A percentile compares a stretch with the other conserved stretches of the same genome.
Evolutionary conservation across 2,329 filamentous ascomycete genomes (phyloP).

Genomic region (Aspergillus fructus): DNA sequence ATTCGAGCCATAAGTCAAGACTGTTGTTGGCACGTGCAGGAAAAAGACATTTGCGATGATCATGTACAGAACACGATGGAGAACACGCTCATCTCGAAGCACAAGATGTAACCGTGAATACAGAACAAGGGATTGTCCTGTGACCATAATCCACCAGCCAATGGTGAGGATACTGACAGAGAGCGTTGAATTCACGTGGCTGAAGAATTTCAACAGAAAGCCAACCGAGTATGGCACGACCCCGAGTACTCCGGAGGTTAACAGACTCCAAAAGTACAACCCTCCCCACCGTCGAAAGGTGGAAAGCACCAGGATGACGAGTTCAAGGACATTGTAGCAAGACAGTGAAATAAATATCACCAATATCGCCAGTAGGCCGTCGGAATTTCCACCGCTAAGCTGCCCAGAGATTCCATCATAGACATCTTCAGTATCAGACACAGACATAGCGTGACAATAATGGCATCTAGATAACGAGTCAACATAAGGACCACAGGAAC

Average conservation of each 20-base stretch:
- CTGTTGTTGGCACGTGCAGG: slow-evolving; percentile 54
- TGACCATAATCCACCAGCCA: slow-evolving; percentile 62
- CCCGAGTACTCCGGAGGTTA: slow-evolving; percentile 42
- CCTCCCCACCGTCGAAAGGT: slow-evolving; percentile 42
- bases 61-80: slow-evolving; percentile 55
- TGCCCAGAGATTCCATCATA: slow-evolving; percentile 32
- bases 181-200: slow-evolving; percentile 27
- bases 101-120: slow-evolving; percentile 64
- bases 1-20: slow-evolving; percentile 53
- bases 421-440: slow-evolving; percentile 18
- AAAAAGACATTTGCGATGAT: slow-evolving; percentile 57
- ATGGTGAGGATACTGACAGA: slow-evolving; percentile 48
- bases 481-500: background rate
- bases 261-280: slow-evolving; percentile 29
- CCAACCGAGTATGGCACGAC: slow-evolving; percentile 42
- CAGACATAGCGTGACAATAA: background rate
- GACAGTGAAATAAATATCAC: slow-evolving; percentile 40
- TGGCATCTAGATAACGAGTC: background rate
- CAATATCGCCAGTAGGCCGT: slow-evolving; percentile 24
- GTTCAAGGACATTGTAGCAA: slow-evolving; percentile 49
- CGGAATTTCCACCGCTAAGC: slow-evolving; percentile 23
- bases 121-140: slow-evolving; percentile 61
- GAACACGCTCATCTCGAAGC: slow-evolving; percentile 49
- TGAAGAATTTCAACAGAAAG: slow-evolving; percentile 45
- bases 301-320: slow-evolving; percentile 39